These are phyloP conservation scores for Plantago elongata DNA, from an alignment of 257 asterid genomes.

Conservation along the genomic window DNA sequence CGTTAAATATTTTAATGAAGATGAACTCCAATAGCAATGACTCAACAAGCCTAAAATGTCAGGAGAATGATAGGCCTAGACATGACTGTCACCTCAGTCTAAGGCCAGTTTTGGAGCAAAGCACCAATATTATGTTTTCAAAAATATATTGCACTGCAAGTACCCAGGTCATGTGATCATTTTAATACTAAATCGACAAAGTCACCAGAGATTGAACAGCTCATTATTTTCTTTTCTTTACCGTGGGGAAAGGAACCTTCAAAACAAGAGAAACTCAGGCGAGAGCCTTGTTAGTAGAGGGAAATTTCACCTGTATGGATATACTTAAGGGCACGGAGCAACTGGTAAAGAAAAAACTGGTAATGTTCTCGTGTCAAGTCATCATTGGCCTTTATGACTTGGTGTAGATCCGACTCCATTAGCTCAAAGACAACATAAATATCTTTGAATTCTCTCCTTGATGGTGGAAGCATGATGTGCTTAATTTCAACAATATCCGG, in stretches of 20 bases:
- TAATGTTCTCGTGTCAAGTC: conserved; percentile 87
- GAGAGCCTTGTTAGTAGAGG: neutral
- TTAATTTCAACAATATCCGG: conserved; percentile 93
- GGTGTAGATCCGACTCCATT: conserved; percentile 93
- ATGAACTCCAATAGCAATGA: conserved; percentile 4
- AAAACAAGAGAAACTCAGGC: conserved; percentile 13
- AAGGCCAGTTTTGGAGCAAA: neutral
- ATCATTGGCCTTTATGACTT: conserved; percentile 93
- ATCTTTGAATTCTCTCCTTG: conserved; percentile 80
- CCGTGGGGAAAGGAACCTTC: neutral
- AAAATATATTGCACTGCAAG: no score
- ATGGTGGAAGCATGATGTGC: conserved; percentile 91
- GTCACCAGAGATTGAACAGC: no score
- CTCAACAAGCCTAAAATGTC: conserved; percentile 13
- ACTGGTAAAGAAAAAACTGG: conserved; percentile 82
- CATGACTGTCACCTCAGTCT: neutral
- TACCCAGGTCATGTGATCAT: no score
- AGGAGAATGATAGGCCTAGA: neutral
- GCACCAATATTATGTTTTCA: neutral
- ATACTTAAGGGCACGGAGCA: conserved; percentile 84
- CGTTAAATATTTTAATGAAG: conserved; percentile 21
- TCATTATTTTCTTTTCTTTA: no score
- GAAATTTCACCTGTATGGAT: conserved; percentile 69
- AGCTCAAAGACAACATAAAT: conserved; percentile 93
- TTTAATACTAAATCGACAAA: no score